Evolutionary conservation across 2,329 filamentous ascomycete genomes (phyloP), one percentile per base, ranked within the genome.

Genomic region (Tolypocladium endophyticum): DNA sequence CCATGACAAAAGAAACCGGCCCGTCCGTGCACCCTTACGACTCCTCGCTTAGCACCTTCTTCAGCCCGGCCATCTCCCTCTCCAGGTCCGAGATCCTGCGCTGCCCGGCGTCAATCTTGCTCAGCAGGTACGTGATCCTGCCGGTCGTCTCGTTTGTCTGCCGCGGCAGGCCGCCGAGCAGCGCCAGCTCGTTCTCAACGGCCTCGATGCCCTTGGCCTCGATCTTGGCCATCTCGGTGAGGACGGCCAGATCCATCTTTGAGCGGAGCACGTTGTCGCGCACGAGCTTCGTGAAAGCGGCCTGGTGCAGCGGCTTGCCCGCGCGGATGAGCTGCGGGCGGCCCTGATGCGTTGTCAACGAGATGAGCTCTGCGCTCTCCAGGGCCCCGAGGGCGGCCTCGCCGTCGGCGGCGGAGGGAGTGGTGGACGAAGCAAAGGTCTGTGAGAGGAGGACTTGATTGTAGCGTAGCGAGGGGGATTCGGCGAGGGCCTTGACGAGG

Each of bases 301-400:
- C 86, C 60, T 87, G 85, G 73, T 93, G 95, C 33, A 97, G 88
- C 0, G 93, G 92, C 69, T 90, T 91, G 28, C 92, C 92, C 0
- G 91, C 88, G 58, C 82, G 86, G 71, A 97, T 89, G 38, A 79
- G 79, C 60, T 87, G 84, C 0, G 94, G 93, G 0, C 92, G 86
- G 0, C 94, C 93, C 54, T 89, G 87, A 56, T 81, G 77, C 4
- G 85, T 85, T 33, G 82, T 81, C 57, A 97, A 85, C 1, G 85
- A 84, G 69, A 99, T 92, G 38, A 97, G 84, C 71, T 97, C 94
- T 0, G 89, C 86, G 68, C 91, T 88, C 58, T 92, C 88, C 1
- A 99, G 85, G 0, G 86, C 86, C 61, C 91, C 89, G 16, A 99
- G 80, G 0, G 89, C 89, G 0, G 80, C 77, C 66, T 96, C 92